These are phyloP conservation scores for Leavenworthia alabamica DNA, from an alignment of 345 rosid genomes.

Conservation along the genomic window DNA sequence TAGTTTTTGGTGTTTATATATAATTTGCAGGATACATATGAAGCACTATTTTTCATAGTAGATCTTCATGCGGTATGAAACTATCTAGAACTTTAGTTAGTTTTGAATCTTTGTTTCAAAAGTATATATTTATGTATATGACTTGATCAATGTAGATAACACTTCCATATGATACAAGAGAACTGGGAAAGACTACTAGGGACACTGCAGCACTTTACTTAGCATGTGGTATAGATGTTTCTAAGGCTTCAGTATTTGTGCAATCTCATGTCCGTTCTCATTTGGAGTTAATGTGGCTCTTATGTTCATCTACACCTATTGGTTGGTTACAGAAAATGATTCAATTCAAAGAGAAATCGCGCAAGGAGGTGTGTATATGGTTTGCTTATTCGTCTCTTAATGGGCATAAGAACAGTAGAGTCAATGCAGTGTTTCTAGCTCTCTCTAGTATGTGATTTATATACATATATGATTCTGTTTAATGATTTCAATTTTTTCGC, in stretches of 20 bases:
- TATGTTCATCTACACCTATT: conserved; percentile 75
- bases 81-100: background rate
- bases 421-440: background rate
- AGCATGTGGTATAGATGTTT: conserved; percentile 81
- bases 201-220: conserved; percentile 84
- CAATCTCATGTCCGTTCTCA: conserved; percentile 86
- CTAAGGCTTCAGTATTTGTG: conserved; percentile 90
- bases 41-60: conserved; percentile 75
- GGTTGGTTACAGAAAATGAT: conserved; percentile 87
- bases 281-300: conserved; percentile 75
- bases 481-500: background rate
- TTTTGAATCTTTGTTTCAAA: background rate
- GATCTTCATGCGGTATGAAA: conserved; percentile 81
- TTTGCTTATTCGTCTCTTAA: background rate
- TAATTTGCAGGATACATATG: conserved; percentile 75
- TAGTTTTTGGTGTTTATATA: conserved; percentile 1
- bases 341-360: conserved; percentile 93
- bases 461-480: background rate
- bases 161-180: conserved; percentile 59
- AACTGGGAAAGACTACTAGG: conserved; percentile 64
- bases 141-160: too few relatives aligned
- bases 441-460: background rate
- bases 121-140: background rate
- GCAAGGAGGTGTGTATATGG: conserved; percentile 54
- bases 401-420: background rate